Percentiles rank a stretch among this genome's conserved stretches.
phyloP scores from a whole-genome alignment of 345 rosid genomes.

The Lepidium aucheri region DNA sequence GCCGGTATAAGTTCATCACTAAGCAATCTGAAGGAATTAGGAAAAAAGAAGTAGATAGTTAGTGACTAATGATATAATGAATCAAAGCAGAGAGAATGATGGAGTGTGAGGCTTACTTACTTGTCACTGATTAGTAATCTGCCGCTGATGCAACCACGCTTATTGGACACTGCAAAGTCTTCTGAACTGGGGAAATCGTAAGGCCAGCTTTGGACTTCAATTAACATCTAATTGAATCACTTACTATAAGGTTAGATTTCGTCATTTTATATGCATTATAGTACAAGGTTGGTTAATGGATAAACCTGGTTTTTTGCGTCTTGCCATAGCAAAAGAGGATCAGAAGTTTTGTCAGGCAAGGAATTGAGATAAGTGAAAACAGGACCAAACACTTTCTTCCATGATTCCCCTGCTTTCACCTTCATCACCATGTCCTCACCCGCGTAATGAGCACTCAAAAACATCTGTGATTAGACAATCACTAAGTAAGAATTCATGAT shows the following conservation, averaged over 20 bases:
- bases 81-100: not conserved
- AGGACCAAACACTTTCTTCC: constrained; percentile 96
- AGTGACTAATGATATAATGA: not conserved
- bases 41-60: not conserved
- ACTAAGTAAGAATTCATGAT: not conserved
- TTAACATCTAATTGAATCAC: constrained; percentile 33
- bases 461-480: constrained; percentile 43
- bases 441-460: constrained; percentile 74
- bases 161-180: constrained; percentile 41
- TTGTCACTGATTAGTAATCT: constrained; percentile 54
- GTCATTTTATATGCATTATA: not conserved
- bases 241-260: not conserved
- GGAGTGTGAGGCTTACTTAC: constrained; percentile 32
- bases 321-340: constrained; percentile 54
- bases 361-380: constrained; percentile 62
- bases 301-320: constrained; percentile 75
- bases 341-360: constrained; percentile 19
- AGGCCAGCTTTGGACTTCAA: constrained; percentile 77
- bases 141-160: constrained; percentile 58
- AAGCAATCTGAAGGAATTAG: not conserved
- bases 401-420: constrained; percentile 53
- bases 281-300: not conserved
- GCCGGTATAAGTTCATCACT: constrained; percentile 34
- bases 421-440: constrained; percentile 78
- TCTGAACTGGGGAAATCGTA: constrained; percentile 61